Evolutionary conservation across 768 basidiomycete genomes (phyloP).

Genomic region (Tubosaeta brunneosetosa): DNA sequence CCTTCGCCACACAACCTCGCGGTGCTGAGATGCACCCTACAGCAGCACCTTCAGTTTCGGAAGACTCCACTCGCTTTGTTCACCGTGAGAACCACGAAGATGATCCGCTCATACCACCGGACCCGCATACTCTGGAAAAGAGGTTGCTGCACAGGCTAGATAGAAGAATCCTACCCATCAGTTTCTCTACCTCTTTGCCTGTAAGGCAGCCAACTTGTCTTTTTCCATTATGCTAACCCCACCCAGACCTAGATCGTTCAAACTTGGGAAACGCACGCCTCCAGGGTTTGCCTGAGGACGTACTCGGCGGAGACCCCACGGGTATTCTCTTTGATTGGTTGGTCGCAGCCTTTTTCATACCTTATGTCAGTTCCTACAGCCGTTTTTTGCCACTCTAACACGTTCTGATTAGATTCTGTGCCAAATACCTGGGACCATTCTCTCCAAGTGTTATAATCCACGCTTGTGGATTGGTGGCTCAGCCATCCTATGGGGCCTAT

Average conservation of each 20-base stretch:
- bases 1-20: not conserved
- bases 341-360: constrained; percentile 73
- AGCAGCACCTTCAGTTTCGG: constrained; percentile 1
- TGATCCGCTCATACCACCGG: constrained; percentile 18
- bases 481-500: constrained; percentile 69
- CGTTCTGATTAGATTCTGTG: constrained; percentile 50
- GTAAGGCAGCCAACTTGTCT: constrained; percentile 35
- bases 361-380: constrained; percentile 49
- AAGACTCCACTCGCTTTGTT: not conserved
- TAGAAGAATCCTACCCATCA: constrained; percentile 60
- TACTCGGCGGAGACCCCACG: constrained; percentile 62
- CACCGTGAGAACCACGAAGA: constrained; percentile 9
- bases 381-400: not conserved
- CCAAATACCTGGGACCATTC: constrained; percentile 63
- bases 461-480: constrained; percentile 64
- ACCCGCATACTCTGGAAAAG: constrained; percentile 39
- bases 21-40: constrained; percentile 14
- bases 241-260: constrained; percentile 59
- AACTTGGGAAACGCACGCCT: constrained; percentile 78
- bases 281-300: constrained; percentile 62
- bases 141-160: constrained; percentile 63
- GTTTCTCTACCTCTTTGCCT: constrained; percentile 75
- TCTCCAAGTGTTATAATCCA: constrained; percentile 65
- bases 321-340: constrained; percentile 75
- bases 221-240: not conserved